Evolutionary conservation across 1,139 yeast genomes (phyloP).

Genomic region (Kodamaea alishanica): DNA sequence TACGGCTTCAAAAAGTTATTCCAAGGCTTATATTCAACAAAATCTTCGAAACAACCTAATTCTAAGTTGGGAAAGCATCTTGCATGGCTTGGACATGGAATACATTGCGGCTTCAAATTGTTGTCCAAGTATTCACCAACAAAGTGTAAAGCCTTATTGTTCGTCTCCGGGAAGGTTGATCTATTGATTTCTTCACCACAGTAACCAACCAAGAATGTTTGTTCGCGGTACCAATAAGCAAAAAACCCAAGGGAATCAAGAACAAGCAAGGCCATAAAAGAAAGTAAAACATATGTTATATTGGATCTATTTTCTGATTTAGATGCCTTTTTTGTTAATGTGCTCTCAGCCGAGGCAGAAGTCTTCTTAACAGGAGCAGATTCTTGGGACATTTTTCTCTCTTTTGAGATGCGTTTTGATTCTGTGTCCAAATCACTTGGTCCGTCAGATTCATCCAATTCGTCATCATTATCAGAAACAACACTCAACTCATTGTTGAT

Average conservation of each 20-base stretch:
- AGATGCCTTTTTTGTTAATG: background rate
- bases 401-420: background rate
- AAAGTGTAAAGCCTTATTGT: slow-evolving; percentile 17
- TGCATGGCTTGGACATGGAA: slow-evolving; percentile 79
- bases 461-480: slow-evolving; percentile 13
- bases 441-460: slow-evolving; percentile 11
- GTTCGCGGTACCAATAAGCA: slow-evolving; percentile 62
- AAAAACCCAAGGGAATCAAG: slow-evolving; percentile 28
- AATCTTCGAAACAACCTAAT: slow-evolving; percentile 69
- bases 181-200: slow-evolving; percentile 58
- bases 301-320: slow-evolving; percentile 1
- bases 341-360: background rate
- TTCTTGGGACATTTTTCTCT: background rate
- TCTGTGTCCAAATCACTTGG: too few relatives aligned
- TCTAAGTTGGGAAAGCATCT: slow-evolving; percentile 60
- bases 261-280: slow-evolving; percentile 24
- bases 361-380: background rate
- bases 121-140: slow-evolving; percentile 34
- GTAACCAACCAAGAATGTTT: slow-evolving; percentile 56
- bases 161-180: slow-evolving; percentile 29
- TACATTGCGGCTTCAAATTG: slow-evolving; percentile 58
- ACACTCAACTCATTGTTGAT: slow-evolving; percentile 15
- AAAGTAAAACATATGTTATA: slow-evolving; percentile 3
- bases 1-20: slow-evolving; percentile 55
- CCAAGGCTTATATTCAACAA: slow-evolving; percentile 53